Evolutionary conservation across 139 green algal species (phyloP).

Genomic region (Chlamydomonas asymmetrica): DNA sequence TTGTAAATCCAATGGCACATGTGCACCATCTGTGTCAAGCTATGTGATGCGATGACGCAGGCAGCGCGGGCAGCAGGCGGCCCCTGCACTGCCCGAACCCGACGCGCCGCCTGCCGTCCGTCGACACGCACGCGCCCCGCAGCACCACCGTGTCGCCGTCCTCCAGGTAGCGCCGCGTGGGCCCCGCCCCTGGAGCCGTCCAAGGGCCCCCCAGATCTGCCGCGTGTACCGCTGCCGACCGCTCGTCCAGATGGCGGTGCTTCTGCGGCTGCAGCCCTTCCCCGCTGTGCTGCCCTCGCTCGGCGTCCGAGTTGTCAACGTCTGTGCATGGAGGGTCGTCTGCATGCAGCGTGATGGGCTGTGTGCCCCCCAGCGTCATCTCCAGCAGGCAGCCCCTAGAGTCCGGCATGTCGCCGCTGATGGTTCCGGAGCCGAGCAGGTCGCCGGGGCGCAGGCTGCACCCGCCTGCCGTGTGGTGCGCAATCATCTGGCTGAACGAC

Average conservation of each 20-base stretch:
- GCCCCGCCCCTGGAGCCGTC: background rate
- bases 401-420: constrained; percentile 55
- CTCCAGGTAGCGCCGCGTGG: constrained; percentile 62
- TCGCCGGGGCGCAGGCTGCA: constrained; percentile 90
- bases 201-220: background rate
- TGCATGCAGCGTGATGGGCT: constrained; percentile 42
- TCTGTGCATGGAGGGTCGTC: too few relatives aligned
- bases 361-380: constrained; percentile 52
- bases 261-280: constrained; percentile 3
- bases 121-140: constrained; percentile 57
- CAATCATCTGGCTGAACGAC: constrained; percentile 90
- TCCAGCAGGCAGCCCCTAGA: constrained; percentile 72
- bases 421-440: constrained; percentile 87
- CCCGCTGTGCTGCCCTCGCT: too few relatives aligned
- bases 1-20: too few relatives aligned
- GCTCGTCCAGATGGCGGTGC: background rate
- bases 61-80: constrained; percentile 39
- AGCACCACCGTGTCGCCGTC: constrained; percentile 86
- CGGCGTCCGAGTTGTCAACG: too few relatives aligned
- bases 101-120: constrained; percentile 50
- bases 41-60: too few relatives aligned
- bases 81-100: constrained; percentile 84
- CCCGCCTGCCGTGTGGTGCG: constrained; percentile 89
- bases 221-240: too few relatives aligned
- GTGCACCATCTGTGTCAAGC: too few relatives aligned